A percentile compares a stretch with the other conserved stretches of the same genome.
Conservation (phyloP, 768 basidiomycete species). For the Tricholoma hemisulphureum region DNA sequence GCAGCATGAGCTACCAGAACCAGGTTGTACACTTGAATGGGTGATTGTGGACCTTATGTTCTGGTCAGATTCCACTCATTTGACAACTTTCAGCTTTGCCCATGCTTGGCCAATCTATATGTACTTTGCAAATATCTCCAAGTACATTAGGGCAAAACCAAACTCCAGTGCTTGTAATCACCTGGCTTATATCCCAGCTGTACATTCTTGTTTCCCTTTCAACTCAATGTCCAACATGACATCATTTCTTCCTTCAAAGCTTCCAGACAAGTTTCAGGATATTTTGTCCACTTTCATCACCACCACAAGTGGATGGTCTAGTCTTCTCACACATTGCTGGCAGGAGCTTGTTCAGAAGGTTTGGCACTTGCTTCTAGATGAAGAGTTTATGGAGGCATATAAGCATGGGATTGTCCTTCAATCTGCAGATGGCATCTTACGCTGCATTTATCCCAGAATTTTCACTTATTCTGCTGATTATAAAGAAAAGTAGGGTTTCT, state of each 20-base stretch:
- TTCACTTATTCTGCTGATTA: conserved; percentile 39
- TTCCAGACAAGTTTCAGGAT: conserved; percentile 31
- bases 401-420: conserved; percentile 31
- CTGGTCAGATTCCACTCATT: conserved; percentile 23
- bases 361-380: no score
- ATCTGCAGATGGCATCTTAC: conserved; percentile 29
- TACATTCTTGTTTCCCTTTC: no score
- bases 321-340: conserved; percentile 9
- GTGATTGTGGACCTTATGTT: conserved; percentile 29
- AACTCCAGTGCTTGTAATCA: conserved; percentile 34
- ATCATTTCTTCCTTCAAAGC: conserved; percentile 13
- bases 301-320: conserved; percentile 15
- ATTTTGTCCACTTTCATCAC: conserved; percentile 1
- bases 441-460: conserved; percentile 31
- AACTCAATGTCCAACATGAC: background rate
- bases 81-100: conserved; percentile 31
- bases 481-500: no score
- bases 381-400: conserved; percentile 29
- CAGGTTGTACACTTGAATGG: conserved; percentile 25
- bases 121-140: conserved; percentile 40
- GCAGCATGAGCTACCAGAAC: conserved; percentile 22
- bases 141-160: conserved; percentile 34
- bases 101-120: conserved; percentile 41
- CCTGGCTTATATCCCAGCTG: conserved; percentile 42
- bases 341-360: no score